Conservation (phyloP, 495 filamentous ascomycete species). For the Articulospora tetracladia region DNA sequence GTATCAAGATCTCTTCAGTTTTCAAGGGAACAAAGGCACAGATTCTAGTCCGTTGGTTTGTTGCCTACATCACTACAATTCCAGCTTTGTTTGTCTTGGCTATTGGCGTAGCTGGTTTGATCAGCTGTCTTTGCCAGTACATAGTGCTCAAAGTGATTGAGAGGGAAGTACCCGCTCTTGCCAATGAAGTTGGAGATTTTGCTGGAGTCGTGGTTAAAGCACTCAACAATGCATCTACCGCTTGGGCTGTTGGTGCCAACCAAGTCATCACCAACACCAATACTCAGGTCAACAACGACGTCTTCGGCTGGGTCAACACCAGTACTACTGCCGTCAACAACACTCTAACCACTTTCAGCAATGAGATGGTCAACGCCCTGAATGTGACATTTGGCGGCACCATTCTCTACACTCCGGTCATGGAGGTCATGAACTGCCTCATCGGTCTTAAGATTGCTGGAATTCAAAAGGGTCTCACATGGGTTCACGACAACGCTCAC, state of each 20-base stretch:
- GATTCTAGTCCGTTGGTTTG: constrained; percentile 73
- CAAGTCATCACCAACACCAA: constrained; percentile 62
- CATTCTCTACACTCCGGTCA: constrained; percentile 65
- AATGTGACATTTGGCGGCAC: constrained; percentile 79
- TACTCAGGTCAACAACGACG: constrained; percentile 70
- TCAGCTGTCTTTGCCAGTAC: constrained; percentile 82
- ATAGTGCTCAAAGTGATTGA: constrained; percentile 70
- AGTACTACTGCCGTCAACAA: constrained; percentile 77
- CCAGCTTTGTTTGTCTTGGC: constrained; percentile 85
- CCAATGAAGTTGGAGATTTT: constrained; percentile 74
- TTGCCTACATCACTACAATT: constrained; percentile 81
- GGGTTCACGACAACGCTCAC: constrained; percentile 82
- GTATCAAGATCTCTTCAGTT: constrained; percentile 67
- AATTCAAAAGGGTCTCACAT: constrained; percentile 81
- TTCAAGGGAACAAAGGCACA: constrained; percentile 65
- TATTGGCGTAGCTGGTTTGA: constrained; percentile 78
- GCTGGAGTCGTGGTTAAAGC: constrained; percentile 71
- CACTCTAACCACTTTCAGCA: constrained; percentile 78
- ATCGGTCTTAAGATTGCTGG: constrained; percentile 70
- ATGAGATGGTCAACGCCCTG: constrained; percentile 65
- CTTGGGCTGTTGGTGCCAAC: constrained; percentile 80
- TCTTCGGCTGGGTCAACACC: constrained; percentile 86
- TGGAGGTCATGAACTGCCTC: constrained; percentile 70
- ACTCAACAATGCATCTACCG: constrained; percentile 66
- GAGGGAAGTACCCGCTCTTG: constrained; percentile 71